Conservation (phyloP, 371 early-diverging fungal genomes). For the Haplosporangium sp. region DNA sequence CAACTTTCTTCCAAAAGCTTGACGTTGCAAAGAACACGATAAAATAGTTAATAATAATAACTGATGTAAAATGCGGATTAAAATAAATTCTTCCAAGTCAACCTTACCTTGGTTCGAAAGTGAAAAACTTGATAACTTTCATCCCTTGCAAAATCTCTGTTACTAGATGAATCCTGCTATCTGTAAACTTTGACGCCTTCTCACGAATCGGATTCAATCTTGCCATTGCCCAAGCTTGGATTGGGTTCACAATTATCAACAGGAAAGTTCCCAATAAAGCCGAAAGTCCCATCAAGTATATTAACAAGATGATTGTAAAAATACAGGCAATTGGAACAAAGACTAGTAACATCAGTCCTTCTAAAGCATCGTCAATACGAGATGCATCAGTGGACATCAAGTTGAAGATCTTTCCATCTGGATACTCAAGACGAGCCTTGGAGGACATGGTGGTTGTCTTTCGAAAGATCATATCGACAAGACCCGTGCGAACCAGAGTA, state of each 20-base stretch:
- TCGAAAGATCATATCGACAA: slow-evolving; percentile 68
- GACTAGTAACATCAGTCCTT: slow-evolving; percentile 58
- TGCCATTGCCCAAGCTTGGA: slow-evolving; percentile 54
- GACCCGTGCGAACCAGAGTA: slow-evolving; percentile 57
- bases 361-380: slow-evolving; percentile 59
- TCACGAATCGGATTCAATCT: slow-evolving; percentile 41
- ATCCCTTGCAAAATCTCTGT: slow-evolving; percentile 60
- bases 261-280: slow-evolving; percentile 65
- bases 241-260: slow-evolving; percentile 50
- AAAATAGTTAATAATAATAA: background rate
- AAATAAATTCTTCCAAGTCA: background rate
- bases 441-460: slow-evolving; percentile 60
- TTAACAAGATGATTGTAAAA: slow-evolving; percentile 38
- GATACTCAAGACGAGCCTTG: slow-evolving; percentile 50
- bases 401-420: slow-evolving; percentile 77
- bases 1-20: slow-evolving; percentile 39
- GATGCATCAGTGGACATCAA: slow-evolving; percentile 79
- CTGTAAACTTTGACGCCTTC: slow-evolving; percentile 54
- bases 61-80: background rate
- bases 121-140: slow-evolving; percentile 64
- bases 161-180: slow-evolving; percentile 54
- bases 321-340: slow-evolving; percentile 59
- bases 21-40: background rate
- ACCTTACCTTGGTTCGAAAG: slow-evolving; percentile 62
- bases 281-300: slow-evolving; percentile 62